Evolutionary conservation across 2,329 filamentous ascomycete genomes (phyloP).

Genomic region (Daldinia sp.): DNA sequence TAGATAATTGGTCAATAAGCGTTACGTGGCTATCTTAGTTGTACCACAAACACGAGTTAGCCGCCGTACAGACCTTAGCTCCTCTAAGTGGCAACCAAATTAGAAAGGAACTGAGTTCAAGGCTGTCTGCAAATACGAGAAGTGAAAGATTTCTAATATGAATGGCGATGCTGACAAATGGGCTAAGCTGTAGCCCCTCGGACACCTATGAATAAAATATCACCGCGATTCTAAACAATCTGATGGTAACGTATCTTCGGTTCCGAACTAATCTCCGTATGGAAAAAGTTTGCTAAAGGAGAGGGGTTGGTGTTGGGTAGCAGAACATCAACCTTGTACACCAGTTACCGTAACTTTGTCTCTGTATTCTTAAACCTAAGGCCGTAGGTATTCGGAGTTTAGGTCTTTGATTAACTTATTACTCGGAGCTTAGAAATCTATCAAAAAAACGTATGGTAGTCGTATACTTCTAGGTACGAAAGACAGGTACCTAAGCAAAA

Average conservation of each 20-base stretch:
- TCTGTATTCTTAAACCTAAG: conserved; percentile 11
- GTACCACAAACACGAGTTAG: not conserved
- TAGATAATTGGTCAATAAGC: conserved; percentile 4
- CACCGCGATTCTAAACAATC: conserved; percentile 9
- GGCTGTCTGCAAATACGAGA: conserved; percentile 9
- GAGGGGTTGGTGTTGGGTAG: conserved; percentile 31
- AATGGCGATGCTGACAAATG: conserved; percentile 17
- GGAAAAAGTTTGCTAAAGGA: conserved; percentile 31
- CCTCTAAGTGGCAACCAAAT: conserved; percentile 14
- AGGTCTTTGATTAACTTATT: conserved; percentile 13
- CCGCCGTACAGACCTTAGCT: conserved; percentile 22
- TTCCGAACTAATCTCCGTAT: conserved; percentile 28
- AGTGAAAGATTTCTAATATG: conserved; percentile 1
- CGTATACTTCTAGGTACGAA: conserved; percentile 5
- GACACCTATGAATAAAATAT: conserved; percentile 25
- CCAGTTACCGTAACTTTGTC: conserved; percentile 13
- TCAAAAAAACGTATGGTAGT: not conserved
- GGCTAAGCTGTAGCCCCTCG: not conserved
- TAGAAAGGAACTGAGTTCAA: conserved; percentile 5
- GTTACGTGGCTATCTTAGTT: conserved; percentile 1
- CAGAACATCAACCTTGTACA: conserved; percentile 32
- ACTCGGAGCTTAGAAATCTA: conserved; percentile 8
- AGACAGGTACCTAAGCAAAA: conserved; percentile 4
- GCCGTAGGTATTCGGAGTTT: conserved; percentile 22
- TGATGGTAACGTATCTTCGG: conserved; percentile 27